Percentiles rank a stretch among this genome's conserved stretches.
Evolutionary conservation across 345 rosid genomes (phyloP).

Genomic region (Punica granatum): DNA sequence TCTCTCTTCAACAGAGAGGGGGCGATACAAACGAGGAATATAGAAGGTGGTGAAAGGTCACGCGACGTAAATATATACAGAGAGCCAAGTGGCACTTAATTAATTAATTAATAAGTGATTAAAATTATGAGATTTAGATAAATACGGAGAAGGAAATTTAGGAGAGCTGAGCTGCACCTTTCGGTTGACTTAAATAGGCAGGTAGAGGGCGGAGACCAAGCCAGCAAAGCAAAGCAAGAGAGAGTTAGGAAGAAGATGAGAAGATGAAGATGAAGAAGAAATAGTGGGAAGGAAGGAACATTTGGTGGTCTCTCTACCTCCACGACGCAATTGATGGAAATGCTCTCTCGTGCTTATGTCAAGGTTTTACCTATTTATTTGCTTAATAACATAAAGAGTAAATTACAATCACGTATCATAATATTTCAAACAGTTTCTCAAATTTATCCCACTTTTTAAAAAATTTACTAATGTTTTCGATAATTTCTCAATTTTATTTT

Average conservation of each 20-base stretch:
- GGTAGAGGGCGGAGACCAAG: background rate
- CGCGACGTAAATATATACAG: background rate
- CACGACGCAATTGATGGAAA: too few species aligned
- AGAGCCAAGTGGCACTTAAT: background rate
- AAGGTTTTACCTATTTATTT: too few species aligned
- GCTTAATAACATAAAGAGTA: too few species aligned
- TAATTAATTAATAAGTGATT: background rate
- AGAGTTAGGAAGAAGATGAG: background rate
- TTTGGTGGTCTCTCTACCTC: background rate
- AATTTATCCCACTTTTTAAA: too few species aligned
- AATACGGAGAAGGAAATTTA: background rate
- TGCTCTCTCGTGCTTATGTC: too few species aligned
- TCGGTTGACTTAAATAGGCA: conserved; percentile 14
- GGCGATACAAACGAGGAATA: conserved; percentile 12
- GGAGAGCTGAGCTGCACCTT: conserved; percentile 4
- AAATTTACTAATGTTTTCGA: too few species aligned
- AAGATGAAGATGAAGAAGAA: background rate
- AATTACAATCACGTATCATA: too few species aligned
- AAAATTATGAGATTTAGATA: too few species aligned
- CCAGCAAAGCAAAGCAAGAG: too few species aligned
- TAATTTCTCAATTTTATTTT: too few species aligned
- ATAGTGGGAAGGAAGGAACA: conserved; percentile 5
- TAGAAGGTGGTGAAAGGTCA: background rate
- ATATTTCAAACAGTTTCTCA: too few species aligned
- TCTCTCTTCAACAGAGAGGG: background rate